Evolutionary conservation across 176 grass and related monocot genomes (phyloP), one percentile per base, ranked within the genome.

Genomic region (Lolium perenne): DNA sequence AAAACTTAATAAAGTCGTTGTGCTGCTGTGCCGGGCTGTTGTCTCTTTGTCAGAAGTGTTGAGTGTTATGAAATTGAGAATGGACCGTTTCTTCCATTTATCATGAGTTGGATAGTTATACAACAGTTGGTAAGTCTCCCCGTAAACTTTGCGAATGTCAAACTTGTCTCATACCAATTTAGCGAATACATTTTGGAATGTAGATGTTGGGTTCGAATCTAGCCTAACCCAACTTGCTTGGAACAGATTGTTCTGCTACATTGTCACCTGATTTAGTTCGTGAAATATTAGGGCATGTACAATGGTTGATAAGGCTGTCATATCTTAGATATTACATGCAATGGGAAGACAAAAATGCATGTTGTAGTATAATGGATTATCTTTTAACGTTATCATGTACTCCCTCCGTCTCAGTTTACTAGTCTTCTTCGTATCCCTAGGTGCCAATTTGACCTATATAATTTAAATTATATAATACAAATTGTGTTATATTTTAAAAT

Each of bases 1-100:
- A 79, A 29, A 21, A 26, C 3, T 9, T 48, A 79, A 86, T 79
- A 86, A 86, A 71, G 16, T 38, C 0, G 5, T 35, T 6, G 26
- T 66, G 63, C 26, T 8, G 62, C 23, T 0, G 17, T 74, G 16
- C 3, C 13, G 38, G 40, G 26, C 17, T 47, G 38, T 73, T 54
- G 6, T 46, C 22, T 71, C 38, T 40, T 71, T 71, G 68, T 12
- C 25, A 32, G 23, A 32, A 32, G 61, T 63, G 60, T 15, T 55
- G 23, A 22, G 8, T 60, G n/a, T 60, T 1, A 25, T 12, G 3
- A 9, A 62, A 62, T 32, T 65, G 25, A 26, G 60, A 63, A 26
- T 25, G 60, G 26, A 63, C 18, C 18, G 18, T n/a, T 17, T 58
- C 6, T 58, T 58, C 55, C 10, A 63, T 62, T 62, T 22, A 61